These are phyloP conservation scores for Annulohypoxylon moriforme DNA, from an alignment of 495 filamentous ascomycete species.

Conservation along the genomic window DNA sequence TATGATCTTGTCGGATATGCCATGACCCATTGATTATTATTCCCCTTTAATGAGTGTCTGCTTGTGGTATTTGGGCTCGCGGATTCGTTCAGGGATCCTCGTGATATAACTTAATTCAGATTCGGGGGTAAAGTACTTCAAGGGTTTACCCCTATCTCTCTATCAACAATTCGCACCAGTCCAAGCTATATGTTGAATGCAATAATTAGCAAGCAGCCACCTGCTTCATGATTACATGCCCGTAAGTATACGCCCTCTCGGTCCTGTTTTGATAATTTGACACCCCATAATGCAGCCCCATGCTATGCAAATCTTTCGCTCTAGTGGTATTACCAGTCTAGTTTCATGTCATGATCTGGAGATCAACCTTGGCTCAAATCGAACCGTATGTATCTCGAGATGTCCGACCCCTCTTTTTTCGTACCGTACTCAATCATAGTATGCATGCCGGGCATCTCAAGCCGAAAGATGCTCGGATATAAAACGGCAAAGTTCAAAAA, in stretches of 20 bases:
- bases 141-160: background rate
- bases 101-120: background rate
- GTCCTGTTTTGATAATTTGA: conserved; percentile 10
- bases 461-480: conserved; percentile 2
- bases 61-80: background rate
- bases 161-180: background rate
- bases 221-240: conserved; percentile 29
- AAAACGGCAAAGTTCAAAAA: conserved; percentile 1
- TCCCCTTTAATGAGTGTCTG: too few species aligned
- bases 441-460: conserved; percentile 3
- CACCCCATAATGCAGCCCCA: conserved; percentile 20
- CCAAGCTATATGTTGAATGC: conserved; percentile 8
- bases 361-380: conserved; percentile 19
- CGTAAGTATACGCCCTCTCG: conserved; percentile 14
- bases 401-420: conserved; percentile 5
- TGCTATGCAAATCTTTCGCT: conserved; percentile 28
- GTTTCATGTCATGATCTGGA: conserved; percentile 18
- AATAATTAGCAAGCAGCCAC: conserved; percentile 32
- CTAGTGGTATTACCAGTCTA: conserved; percentile 39
- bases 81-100: background rate
- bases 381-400: conserved; percentile 1
- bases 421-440: conserved; percentile 10
- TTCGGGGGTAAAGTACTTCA: background rate
- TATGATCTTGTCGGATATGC: too few species aligned
- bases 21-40: too few species aligned